Conservation (phyloP, 1,284 basidiomycete species). For the Phellinidium pouzarii region DNA sequence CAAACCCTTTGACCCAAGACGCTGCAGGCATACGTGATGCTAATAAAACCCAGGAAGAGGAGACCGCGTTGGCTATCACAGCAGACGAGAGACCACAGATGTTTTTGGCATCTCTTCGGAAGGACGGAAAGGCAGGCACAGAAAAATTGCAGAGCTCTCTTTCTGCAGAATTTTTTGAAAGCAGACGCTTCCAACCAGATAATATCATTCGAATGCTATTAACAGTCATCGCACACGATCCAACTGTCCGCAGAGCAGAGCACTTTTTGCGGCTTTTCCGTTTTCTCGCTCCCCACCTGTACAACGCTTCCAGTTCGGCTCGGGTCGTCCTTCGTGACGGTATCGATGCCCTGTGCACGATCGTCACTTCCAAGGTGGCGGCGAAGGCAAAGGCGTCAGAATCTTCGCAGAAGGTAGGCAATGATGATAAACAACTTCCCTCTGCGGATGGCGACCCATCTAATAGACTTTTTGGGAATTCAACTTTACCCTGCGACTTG, state of each 20-base stretch:
- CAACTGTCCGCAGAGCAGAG: constrained; percentile 56
- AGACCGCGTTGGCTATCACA: constrained; percentile 61
- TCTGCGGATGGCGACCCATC: constrained; percentile 34
- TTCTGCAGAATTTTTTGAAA: constrained; percentile 57
- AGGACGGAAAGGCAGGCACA: constrained; percentile 32
- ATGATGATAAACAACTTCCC: constrained; percentile 24
- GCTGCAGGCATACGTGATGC: constrained; percentile 62
- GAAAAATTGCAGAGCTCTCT: constrained; percentile 35
- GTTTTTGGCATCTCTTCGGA: constrained; percentile 51
- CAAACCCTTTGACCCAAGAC: constrained; percentile 38
- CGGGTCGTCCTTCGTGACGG: constrained; percentile 57
- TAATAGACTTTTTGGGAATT: constrained; percentile 25
- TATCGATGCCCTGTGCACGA: constrained; percentile 57
- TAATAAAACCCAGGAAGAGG: constrained; percentile 64
- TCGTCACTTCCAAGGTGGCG: constrained; percentile 40
- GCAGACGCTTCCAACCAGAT: constrained; percentile 50
- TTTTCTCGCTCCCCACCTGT: constrained; percentile 51
- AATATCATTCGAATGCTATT: constrained; percentile 69
- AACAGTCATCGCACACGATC: constrained; percentile 75
- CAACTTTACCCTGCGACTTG: constrained; percentile 43
- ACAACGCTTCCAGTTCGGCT: constrained; percentile 44
- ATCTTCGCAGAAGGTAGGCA: constrained; percentile 24
- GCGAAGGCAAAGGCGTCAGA: constrained; percentile 44
- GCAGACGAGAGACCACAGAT: constrained; percentile 63
- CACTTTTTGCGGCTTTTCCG: constrained; percentile 62